phyloP scores from a whole-genome alignment of 345 rosid species.

The Draba incana region DNA sequence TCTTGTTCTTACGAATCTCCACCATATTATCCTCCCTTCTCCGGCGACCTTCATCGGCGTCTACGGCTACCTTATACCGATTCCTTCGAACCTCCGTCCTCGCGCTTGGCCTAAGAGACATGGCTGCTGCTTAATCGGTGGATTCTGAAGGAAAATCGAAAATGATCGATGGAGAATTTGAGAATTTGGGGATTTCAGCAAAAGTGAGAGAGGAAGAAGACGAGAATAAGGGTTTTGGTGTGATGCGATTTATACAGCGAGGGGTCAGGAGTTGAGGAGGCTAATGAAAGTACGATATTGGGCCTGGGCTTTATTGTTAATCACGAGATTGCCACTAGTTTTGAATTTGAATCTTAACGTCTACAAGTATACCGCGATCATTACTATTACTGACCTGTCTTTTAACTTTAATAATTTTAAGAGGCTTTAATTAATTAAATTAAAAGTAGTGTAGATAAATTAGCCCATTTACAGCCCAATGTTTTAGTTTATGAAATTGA shows the following conservation, averaged over 20 bases:
- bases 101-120: slow-evolving; percentile 71
- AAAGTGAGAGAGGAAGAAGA: not conserved
- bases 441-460: not conserved
- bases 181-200: not conserved
- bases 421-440: not conserved
- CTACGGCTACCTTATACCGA: slow-evolving; percentile 65
- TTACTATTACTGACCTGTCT: not conserved
- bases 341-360: slow-evolving; percentile 47
- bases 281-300: not conserved
- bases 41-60: slow-evolving; percentile 80
- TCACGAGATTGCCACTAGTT: slow-evolving; percentile 42
- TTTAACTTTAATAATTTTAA: slow-evolving; percentile 7
- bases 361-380: not conserved
- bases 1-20: slow-evolving; percentile 79
- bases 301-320: slow-evolving; percentile 27
- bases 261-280: not conserved
- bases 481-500: too few relatives aligned
- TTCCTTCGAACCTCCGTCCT: slow-evolving; percentile 69
- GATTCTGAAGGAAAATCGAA: not conserved
- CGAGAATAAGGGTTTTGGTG: slow-evolving; percentile 33
- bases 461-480: slow-evolving; percentile 12
- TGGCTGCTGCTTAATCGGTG: not conserved
- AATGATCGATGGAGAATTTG: slow-evolving; percentile 7
- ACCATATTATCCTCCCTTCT: slow-evolving; percentile 86
- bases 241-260: slow-evolving; percentile 25